These are phyloP conservation scores for Suillus luteus DNA, from an alignment of 768 basidiomycete species.

Conservation along the genomic window DNA sequence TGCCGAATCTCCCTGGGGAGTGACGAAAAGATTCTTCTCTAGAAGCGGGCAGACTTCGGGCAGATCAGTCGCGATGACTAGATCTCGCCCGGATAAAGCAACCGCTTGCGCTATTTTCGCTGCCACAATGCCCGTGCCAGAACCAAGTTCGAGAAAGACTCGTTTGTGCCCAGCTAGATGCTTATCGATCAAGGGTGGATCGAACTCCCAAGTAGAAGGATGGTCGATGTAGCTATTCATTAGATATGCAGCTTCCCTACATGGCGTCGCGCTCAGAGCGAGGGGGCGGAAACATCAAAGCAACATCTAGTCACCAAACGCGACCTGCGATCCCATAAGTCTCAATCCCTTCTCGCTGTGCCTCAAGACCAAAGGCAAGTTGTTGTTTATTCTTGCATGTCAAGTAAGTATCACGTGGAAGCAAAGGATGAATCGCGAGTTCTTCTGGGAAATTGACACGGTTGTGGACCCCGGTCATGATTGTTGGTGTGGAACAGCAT, in stretches of 20 bases:
- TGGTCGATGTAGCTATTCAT: conserved; percentile 56
- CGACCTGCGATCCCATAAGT: conserved; percentile 83
- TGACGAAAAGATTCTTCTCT: conserved; percentile 37
- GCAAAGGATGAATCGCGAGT: not conserved
- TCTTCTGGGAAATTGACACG: conserved; percentile 4
- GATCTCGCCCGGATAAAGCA: conserved; percentile 17
- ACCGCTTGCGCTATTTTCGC: conserved; percentile 49
- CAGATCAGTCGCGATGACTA: conserved; percentile 69
- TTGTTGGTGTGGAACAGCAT: not conserved
- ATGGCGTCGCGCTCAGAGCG: conserved; percentile 11
- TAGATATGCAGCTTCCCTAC: conserved; percentile 75
- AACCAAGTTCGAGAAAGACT: conserved; percentile 74
- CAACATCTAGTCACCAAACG: conserved; percentile 61
- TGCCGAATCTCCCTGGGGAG: conserved; percentile 1
- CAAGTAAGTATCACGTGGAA: not conserved
- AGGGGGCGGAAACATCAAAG: conserved; percentile 18
- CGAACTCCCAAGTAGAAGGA: conserved; percentile 43
- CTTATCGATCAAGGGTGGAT: conserved; percentile 50
- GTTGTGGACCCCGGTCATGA: not conserved
- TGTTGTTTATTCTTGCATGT: not conserved
- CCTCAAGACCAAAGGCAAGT: conserved; percentile 31
- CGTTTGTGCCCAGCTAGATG: conserved; percentile 15
- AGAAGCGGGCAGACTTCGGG: conserved; percentile 66
- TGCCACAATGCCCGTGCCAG: conserved; percentile 71
- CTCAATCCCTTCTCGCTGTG: conserved; percentile 61